Evolutionary conservation across 2,329 filamentous ascomycete genomes (phyloP).

Genomic region (Raffaelea deltoideospora): DNA sequence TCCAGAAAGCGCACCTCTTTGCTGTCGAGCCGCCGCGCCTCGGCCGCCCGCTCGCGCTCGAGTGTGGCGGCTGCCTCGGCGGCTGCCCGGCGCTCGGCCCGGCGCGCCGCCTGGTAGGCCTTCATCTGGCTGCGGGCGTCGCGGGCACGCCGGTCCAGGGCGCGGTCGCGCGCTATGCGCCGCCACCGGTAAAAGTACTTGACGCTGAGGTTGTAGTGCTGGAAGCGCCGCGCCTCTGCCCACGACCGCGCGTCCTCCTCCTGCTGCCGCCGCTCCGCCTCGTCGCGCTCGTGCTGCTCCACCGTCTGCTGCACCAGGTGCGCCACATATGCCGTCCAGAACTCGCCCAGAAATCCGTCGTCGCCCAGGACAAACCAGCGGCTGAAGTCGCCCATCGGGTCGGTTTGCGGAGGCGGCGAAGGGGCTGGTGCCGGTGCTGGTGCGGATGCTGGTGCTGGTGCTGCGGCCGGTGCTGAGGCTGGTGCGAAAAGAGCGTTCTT

Average conservation of each 20-base stretch:
- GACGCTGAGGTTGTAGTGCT: slow-evolving; percentile 31
- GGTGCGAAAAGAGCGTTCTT: no score
- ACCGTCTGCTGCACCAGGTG: slow-evolving; percentile 28
- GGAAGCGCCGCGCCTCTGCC: slow-evolving; percentile 32
- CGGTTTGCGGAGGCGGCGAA: slow-evolving; percentile 12
- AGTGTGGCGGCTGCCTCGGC: slow-evolving; percentile 22
- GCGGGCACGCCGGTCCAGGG: slow-evolving; percentile 33
- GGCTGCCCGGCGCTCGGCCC: slow-evolving; percentile 14
- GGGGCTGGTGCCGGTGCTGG: slow-evolving; percentile 5
- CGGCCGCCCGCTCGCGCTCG: slow-evolving; percentile 9
- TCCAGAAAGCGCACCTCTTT: slow-evolving; percentile 10
- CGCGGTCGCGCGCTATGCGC: slow-evolving; percentile 28
- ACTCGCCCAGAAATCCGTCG: slow-evolving; percentile 34
- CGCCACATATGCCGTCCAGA: slow-evolving; percentile 29
- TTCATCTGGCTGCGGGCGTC: slow-evolving; percentile 35
- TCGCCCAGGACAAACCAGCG: slow-evolving; percentile 41
- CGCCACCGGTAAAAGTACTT: slow-evolving; percentile 45
- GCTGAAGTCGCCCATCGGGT: slow-evolving; percentile 33
- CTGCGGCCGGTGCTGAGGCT: neutral
- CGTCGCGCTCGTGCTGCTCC: slow-evolving; percentile 22
- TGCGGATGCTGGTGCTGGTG: neutral
- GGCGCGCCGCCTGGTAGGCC: slow-evolving; percentile 18
- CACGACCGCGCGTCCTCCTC: slow-evolving; percentile 33
- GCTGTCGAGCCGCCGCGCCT: slow-evolving; percentile 10
- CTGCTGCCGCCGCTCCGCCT: slow-evolving; percentile 23